These are phyloP conservation scores for Exophiala calicioides DNA, from an alignment of 2,329 filamentous ascomycete genomes.

Conservation along the genomic window DNA sequence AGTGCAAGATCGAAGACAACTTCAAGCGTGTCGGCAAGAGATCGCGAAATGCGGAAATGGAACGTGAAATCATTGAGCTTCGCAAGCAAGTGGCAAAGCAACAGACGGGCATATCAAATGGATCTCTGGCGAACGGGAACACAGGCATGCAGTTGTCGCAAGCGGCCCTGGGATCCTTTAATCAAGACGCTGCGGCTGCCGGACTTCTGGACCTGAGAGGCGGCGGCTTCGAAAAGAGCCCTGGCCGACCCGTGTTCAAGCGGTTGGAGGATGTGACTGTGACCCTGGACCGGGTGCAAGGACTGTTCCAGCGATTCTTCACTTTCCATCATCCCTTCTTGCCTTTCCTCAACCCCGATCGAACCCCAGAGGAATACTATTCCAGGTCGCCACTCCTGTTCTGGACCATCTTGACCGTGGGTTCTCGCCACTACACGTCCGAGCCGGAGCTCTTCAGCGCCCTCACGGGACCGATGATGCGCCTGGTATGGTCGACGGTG, in stretches of 20 bases:
- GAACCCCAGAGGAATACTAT: slow-evolving; percentile 59
- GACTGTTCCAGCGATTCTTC: slow-evolving; percentile 61
- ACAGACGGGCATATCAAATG: slow-evolving; percentile 9
- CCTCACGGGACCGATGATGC: slow-evolving; percentile 54
- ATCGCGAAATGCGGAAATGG: slow-evolving; percentile 65
- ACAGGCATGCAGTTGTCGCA: slow-evolving; percentile 10
- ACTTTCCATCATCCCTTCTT: slow-evolving; percentile 65
- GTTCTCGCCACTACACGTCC: slow-evolving; percentile 59
- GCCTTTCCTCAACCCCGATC: slow-evolving; percentile 60
- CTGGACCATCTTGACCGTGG: slow-evolving; percentile 66
- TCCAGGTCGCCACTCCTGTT: slow-evolving; percentile 64
- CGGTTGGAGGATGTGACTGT: slow-evolving; percentile 55
- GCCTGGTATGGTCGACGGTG: slow-evolving; percentile 63
- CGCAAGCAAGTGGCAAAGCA: slow-evolving; percentile 49
- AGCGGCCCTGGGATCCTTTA: slow-evolving; percentile 32
- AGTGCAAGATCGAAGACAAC: slow-evolving; percentile 67
- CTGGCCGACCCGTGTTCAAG: slow-evolving; percentile 41
- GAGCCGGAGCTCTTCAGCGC: slow-evolving; percentile 58
- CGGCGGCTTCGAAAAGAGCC: slow-evolving; percentile 41
- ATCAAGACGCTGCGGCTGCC: slow-evolving; percentile 51
- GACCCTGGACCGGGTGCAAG: slow-evolving; percentile 44
- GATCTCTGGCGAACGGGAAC: slow-evolving; percentile 11
- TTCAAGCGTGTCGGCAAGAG: slow-evolving; percentile 69
- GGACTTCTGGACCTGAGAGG: slow-evolving; percentile 53
- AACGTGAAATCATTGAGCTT: slow-evolving; percentile 57